These are phyloP conservation scores for Medicago lupulina DNA, from an alignment of 306 rosid genomes.

Conservation along the genomic window DNA sequence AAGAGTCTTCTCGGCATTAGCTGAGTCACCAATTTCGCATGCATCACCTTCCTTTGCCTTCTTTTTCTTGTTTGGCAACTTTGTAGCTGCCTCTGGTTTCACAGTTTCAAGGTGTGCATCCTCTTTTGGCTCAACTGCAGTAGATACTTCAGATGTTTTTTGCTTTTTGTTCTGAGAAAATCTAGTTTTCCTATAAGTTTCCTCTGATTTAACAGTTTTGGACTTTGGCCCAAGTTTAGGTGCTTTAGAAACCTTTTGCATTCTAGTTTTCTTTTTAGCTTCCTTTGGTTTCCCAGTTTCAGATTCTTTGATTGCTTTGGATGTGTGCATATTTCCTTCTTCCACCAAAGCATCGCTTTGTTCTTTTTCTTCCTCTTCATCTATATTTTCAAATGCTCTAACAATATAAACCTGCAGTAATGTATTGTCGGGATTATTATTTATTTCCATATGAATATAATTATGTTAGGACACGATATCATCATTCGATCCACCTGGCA, in stretches of 20 bases:
- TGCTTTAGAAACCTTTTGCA: background rate
- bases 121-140: constrained; percentile 15
- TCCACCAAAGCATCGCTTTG: constrained; percentile 23
- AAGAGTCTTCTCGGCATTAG: too few relatives aligned
- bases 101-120: constrained; percentile 26
- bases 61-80: background rate
- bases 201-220: background rate
- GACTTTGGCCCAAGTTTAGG: too few relatives aligned
- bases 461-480: too few relatives aligned
- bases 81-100: constrained; percentile 28
- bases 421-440: background rate
- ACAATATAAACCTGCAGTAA: constrained; percentile 59
- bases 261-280: constrained; percentile 21
- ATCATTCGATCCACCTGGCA: too few relatives aligned
- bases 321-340: constrained; percentile 24
- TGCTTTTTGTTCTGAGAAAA: constrained; percentile 23
- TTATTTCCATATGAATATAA: background rate
- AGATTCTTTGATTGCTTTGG: constrained; percentile 41
- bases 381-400: constrained; percentile 51
- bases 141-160: constrained; percentile 34
- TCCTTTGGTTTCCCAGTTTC: constrained; percentile 22
- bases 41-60: too few relatives aligned
- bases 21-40: too few relatives aligned
- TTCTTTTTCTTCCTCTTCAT: constrained; percentile 42
- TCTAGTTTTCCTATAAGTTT: constrained; percentile 4